These are phyloP conservation scores for Boletus pseudopeckii DNA, from an alignment of 768 basidiomycete species.

Conservation along the genomic window DNA sequence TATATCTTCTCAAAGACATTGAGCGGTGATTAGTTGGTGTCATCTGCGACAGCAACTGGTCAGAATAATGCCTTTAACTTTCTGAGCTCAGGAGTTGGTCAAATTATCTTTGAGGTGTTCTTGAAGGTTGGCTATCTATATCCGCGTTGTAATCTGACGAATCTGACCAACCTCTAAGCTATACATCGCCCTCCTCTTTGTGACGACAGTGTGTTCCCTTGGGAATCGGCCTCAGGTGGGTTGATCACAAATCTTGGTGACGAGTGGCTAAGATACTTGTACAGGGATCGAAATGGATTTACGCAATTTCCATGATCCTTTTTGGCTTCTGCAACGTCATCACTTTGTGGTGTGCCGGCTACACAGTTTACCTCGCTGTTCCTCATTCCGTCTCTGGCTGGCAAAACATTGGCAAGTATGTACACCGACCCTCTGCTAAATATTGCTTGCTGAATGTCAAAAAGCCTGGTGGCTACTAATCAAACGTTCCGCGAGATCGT, in stretches of 20 bases:
- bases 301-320: conserved; percentile 67
- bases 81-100: conserved; percentile 67
- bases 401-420: conserved; percentile 69
- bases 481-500: conserved; percentile 79
- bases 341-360: conserved; percentile 88
- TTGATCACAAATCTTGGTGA: conserved; percentile 3
- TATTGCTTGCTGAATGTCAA: conserved; percentile 26
- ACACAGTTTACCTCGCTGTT: conserved; percentile 81
- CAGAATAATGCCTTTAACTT: conserved; percentile 76
- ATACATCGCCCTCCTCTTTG: conserved; percentile 82
- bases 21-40: conserved; percentile 58
- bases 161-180: conserved; percentile 39
- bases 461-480: conserved; percentile 60
- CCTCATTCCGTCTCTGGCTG: conserved; percentile 73
- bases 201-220: conserved; percentile 81
- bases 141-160: conserved; percentile 17
- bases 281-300: conserved; percentile 84
- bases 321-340: conserved; percentile 79
- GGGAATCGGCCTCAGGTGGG: conserved; percentile 79
- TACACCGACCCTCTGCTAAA: background rate
- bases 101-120: conserved; percentile 75
- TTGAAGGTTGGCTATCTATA: conserved; percentile 39
- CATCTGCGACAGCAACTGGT: conserved; percentile 63
- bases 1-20: conserved; percentile 19
- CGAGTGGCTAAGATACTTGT: conserved; percentile 1